Conservation (phyloP, 2,329 filamentous ascomycete species). For the Trichoderma sp. region DNA sequence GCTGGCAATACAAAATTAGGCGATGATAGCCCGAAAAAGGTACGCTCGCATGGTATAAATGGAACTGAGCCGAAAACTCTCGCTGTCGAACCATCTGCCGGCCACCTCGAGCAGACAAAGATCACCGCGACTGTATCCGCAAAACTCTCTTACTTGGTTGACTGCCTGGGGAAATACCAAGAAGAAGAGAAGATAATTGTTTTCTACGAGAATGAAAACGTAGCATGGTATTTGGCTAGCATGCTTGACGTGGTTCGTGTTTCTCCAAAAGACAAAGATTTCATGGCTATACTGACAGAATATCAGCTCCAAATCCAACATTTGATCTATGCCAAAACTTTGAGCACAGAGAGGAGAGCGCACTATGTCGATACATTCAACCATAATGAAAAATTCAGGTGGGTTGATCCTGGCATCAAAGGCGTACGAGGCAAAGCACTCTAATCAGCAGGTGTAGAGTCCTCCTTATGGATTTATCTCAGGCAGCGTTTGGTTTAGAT, state of each 20-base stretch:
- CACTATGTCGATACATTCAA: conserved; percentile 82
- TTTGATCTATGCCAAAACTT: conserved; percentile 67
- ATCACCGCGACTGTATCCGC: conserved; percentile 81
- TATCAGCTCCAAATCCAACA: conserved; percentile 57
- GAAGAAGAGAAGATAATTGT: conserved; percentile 81
- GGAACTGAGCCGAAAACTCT: conserved; percentile 30
- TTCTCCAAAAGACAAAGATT: neutral
- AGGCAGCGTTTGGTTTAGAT: conserved; percentile 86
- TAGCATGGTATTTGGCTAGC: conserved; percentile 82
- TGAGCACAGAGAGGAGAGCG: conserved; percentile 63
- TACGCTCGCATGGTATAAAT: conserved; percentile 37
- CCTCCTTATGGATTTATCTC: conserved; percentile 85
- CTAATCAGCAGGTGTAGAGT: conserved; percentile 51
- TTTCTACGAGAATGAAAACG: conserved; percentile 88
- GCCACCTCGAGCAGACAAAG: conserved; percentile 58
- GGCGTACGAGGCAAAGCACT: neutral
- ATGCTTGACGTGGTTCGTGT: conserved; percentile 68
- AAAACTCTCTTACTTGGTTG: conserved; percentile 84
- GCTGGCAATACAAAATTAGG: conserved; percentile 50
- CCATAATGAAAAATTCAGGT: conserved; percentile 62
- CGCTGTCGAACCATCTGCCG: conserved; percentile 34
- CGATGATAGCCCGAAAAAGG: conserved; percentile 39
- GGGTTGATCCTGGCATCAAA: conserved; percentile 8
- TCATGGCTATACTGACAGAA: conserved; percentile 2
- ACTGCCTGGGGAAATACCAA: conserved; percentile 69